Conservation (phyloP, 768 basidiomycete species). For the Agrocybe pediades region DNA sequence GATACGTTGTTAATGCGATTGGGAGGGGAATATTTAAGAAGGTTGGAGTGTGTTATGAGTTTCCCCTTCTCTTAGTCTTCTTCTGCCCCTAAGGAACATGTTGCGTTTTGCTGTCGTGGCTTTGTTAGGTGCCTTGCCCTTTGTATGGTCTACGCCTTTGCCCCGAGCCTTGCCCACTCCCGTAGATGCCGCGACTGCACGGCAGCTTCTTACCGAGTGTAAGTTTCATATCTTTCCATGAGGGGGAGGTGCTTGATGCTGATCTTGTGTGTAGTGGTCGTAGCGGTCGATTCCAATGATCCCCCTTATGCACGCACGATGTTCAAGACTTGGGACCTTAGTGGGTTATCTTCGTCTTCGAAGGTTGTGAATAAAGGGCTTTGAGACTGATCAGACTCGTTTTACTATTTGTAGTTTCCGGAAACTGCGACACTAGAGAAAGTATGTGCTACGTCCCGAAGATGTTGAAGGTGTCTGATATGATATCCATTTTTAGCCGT, state of each 20-base stretch:
- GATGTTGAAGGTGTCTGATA: neutral
- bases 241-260: neutral
- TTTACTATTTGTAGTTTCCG: conserved; percentile 35
- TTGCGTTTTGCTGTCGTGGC: neutral
- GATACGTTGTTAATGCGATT: too few relatives aligned
- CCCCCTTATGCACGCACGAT: conserved; percentile 40
- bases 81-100: neutral
- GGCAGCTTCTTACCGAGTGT: conserved; percentile 20
- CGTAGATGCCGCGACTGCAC: conserved; percentile 20
- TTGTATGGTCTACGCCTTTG: neutral
- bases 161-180: conserved; percentile 23
- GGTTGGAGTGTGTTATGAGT: too few relatives aligned
- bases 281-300: conserved; percentile 41
- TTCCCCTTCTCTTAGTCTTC: neutral
- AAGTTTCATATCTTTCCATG: neutral
- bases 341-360: conserved; percentile 25
- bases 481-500: conserved; percentile 30
- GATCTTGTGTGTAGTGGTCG: conserved; percentile 29
- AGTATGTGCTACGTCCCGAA: conserved; percentile 28
- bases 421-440: conserved; percentile 51
- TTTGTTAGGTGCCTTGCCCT: neutral
- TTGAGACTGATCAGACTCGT: neutral
- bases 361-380: neutral
- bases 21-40: too few relatives aligned
- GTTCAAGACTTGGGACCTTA: conserved; percentile 51